These are phyloP conservation scores for Aspergillus hortae DNA, from an alignment of 2,329 filamentous ascomycete genomes.

Conservation along the genomic window DNA sequence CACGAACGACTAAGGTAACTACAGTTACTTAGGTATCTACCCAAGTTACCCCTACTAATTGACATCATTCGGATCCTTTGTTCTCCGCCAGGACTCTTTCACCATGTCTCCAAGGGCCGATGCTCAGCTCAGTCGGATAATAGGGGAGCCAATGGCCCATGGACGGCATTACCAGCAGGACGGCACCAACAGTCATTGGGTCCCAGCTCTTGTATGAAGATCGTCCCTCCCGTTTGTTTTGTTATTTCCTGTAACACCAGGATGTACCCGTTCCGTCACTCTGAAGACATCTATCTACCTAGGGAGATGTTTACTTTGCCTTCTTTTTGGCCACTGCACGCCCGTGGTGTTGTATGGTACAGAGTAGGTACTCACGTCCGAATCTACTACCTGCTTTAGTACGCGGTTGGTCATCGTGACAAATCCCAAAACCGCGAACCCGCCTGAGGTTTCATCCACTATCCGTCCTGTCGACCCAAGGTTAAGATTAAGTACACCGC, in stretches of 20 bases:
- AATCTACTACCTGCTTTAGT: background rate
- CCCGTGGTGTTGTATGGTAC: too few relatives aligned
- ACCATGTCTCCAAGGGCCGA: constrained; percentile 2
- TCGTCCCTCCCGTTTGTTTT: constrained; percentile 8
- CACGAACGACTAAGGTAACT: too few relatives aligned
- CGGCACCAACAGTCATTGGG: constrained; percentile 29
- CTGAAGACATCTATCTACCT: too few relatives aligned
- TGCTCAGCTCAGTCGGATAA: constrained; percentile 14
- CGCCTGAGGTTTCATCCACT: background rate
- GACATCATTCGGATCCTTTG: too few relatives aligned
- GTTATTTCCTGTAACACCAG: constrained; percentile 8
- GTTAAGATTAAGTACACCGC: background rate
- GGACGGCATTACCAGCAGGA: constrained; percentile 23
- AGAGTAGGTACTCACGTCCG: too few relatives aligned
- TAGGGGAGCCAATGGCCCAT: constrained; percentile 10
- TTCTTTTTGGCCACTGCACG: too few relatives aligned
- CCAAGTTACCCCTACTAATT: too few relatives aligned
- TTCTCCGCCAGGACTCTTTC: constrained; percentile 1
- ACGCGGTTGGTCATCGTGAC: background rate
- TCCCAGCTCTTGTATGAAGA: constrained; percentile 17
- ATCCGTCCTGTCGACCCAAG: background rate
- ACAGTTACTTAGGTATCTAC: too few relatives aligned
- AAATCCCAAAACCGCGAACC: background rate
- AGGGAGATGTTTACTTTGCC: too few relatives aligned
- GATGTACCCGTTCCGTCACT: background rate